Conservation (phyloP, 768 basidiomycete genomes). For the Baorangia bicolor region DNA sequence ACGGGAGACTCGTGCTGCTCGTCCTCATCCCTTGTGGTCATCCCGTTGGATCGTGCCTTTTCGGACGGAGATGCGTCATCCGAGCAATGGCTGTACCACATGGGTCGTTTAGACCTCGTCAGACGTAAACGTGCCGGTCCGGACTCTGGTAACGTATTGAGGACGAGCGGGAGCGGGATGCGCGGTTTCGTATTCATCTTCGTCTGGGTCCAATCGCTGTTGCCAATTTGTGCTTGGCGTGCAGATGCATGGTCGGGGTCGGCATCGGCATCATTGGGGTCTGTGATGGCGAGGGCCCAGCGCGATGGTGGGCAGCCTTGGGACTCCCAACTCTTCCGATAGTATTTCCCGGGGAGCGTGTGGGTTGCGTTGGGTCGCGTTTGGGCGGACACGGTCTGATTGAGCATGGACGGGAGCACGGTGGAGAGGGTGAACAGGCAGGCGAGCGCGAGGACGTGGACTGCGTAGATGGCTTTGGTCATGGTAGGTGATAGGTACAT, state of each 20-base stretch:
- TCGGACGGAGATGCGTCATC: background rate
- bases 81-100: background rate
- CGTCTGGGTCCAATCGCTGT: background rate
- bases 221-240: no score
- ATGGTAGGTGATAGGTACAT: background rate
- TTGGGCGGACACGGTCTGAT: background rate
- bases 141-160: background rate
- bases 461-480: background rate
- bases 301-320: background rate
- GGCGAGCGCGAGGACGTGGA: constrained; percentile 4
- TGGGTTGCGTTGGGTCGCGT: constrained; percentile 4
- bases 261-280: background rate
- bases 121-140: background rate
- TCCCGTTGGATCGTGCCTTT: background rate
- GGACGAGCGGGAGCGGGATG: background rate
- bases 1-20: no score
- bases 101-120: background rate
- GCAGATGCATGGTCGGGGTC: background rate
- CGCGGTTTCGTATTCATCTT: background rate
- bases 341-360: constrained; percentile 16
- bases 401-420: constrained; percentile 4
- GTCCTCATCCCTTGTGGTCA: background rate
- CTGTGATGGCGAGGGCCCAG: background rate
- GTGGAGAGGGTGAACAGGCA: constrained; percentile 8
- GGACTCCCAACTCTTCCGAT: constrained; percentile 4